Conservation (phyloP, 352 stramenopile genomes). For the Phytophthora palmivora region DNA sequence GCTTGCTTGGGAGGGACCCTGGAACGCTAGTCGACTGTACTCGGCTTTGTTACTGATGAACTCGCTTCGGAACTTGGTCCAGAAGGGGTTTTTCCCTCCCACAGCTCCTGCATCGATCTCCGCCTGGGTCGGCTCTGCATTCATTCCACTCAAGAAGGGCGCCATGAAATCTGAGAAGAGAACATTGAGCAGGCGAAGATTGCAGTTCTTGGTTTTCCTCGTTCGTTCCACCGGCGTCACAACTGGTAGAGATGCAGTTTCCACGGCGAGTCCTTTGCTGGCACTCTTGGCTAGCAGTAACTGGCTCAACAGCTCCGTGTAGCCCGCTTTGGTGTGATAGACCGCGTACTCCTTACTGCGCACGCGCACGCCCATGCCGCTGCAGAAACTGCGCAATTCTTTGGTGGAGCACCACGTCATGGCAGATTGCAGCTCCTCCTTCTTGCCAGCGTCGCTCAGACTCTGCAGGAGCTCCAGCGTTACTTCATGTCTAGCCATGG, state of each 20-base stretch:
- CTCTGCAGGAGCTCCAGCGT: slow-evolving; percentile 31
- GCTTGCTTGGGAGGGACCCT: slow-evolving; percentile 9
- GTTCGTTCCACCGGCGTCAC: slow-evolving; percentile 13
- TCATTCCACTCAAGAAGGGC: slow-evolving; percentile 21
- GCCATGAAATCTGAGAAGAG: slow-evolving; percentile 22
- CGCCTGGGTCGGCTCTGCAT: slow-evolving; percentile 16
- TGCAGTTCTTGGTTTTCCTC: slow-evolving; percentile 36
- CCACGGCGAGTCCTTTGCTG: slow-evolving; percentile 11
- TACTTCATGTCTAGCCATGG: slow-evolving; percentile 14
- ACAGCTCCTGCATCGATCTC: slow-evolving; percentile 11
- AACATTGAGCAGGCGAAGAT: slow-evolving; percentile 30
- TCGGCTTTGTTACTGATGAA: slow-evolving; percentile 21
- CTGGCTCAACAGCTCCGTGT: slow-evolving; percentile 28
- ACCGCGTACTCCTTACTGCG: slow-evolving; percentile 31
- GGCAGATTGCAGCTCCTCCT: slow-evolving; percentile 21
- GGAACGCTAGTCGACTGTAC: slow-evolving; percentile 19
- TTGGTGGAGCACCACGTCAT: slow-evolving; percentile 31
- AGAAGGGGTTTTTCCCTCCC: slow-evolving; percentile 24
- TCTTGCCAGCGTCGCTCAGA: slow-evolving; percentile 24
- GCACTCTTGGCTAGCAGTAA: slow-evolving; percentile 18
- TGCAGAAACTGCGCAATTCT: slow-evolving; percentile 27
- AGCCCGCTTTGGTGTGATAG: slow-evolving; percentile 32
- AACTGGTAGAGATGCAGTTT: background rate
- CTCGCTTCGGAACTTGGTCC: slow-evolving; percentile 18
- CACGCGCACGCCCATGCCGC: slow-evolving; percentile 24